Percentiles rank a stretch among this genome's conserved stretches.
These are phyloP conservation scores for Mimosa pudica DNA, from an alignment of 306 rosid species.

Conservation along the genomic window DNA sequence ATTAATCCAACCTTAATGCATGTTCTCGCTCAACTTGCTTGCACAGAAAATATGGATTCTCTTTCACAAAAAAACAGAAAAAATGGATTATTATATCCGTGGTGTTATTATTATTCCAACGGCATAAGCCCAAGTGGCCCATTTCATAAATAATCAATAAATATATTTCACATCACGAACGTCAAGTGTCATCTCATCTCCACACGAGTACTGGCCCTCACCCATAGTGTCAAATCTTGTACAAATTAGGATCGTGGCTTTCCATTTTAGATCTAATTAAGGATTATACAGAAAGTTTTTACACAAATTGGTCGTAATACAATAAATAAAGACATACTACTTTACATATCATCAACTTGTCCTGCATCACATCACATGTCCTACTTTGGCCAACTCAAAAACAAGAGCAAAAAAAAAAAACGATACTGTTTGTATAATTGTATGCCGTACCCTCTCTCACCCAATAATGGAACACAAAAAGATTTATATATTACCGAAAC, in stretches of 20 bases:
- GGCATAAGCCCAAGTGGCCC: neutral
- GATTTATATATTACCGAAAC: neutral
- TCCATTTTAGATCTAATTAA: neutral
- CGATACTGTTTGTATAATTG: neutral
- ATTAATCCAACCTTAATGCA: neutral
- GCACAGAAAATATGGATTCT: too few relatives aligned
- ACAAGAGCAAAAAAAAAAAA: neutral
- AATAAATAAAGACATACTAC: neutral
- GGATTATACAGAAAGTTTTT: neutral
- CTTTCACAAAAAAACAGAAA: too few relatives aligned
- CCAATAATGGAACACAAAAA: neutral
- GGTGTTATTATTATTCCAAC: neutral
- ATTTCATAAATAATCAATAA: neutral
- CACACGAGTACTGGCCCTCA: neutral
- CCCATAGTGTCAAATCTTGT: neutral
- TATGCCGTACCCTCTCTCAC: neutral
- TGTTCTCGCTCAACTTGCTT: neutral
- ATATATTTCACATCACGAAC: neutral
- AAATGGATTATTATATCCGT: too few relatives aligned
- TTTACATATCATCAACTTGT: neutral
- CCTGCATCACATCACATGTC: neutral
- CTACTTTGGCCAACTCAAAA: neutral
- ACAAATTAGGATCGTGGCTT: neutral
- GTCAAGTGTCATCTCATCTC: neutral
- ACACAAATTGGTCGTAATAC: neutral